phyloP scores from a whole-genome alignment of 805 yeast genomes.

The Saturnispora besseyi region DNA sequence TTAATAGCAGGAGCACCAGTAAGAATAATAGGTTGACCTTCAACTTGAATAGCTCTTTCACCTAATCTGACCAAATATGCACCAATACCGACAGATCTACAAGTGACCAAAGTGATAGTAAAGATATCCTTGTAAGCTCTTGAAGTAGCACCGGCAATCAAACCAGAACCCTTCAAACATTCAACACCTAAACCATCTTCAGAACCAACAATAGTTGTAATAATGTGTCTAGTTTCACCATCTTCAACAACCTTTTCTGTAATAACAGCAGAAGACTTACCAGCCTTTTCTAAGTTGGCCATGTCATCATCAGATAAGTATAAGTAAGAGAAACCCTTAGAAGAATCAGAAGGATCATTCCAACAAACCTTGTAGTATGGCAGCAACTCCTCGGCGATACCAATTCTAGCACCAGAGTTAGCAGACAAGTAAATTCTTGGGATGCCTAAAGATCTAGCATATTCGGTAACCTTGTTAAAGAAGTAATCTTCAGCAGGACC shows the following conservation, averaged over 20 bases:
- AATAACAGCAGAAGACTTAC: slow-evolving; percentile 51
- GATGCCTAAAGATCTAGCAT: slow-evolving; percentile 82
- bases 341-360: slow-evolving; percentile 68
- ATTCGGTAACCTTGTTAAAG: slow-evolving; percentile 87
- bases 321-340: slow-evolving; percentile 84
- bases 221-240: slow-evolving; percentile 76
- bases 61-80: slow-evolving; percentile 97
- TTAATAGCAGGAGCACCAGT: slow-evolving; percentile 99
- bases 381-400: slow-evolving; percentile 92
- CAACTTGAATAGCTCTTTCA: slow-evolving; percentile 97
- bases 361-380: slow-evolving; percentile 88
- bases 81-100: slow-evolving; percentile 99
- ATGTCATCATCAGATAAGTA: slow-evolving; percentile 68
- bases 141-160: slow-evolving; percentile 98
- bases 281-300: slow-evolving; percentile 45
- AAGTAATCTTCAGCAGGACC: slow-evolving; percentile 94
- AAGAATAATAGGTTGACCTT: slow-evolving; percentile 96
- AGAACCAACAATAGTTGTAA: slow-evolving; percentile 81
- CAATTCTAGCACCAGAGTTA: slow-evolving; percentile 98
- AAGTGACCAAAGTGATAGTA: slow-evolving; percentile 96
- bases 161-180: slow-evolving; percentile 95
- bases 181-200: slow-evolving; percentile 98
- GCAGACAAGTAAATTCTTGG: slow-evolving; percentile 96
- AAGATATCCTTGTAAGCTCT: slow-evolving; percentile 96
- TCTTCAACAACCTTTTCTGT: slow-evolving; percentile 76